Conservation (phyloP, 2,329 filamentous ascomycete genomes). For the Domatiomyces globalis region DNA sequence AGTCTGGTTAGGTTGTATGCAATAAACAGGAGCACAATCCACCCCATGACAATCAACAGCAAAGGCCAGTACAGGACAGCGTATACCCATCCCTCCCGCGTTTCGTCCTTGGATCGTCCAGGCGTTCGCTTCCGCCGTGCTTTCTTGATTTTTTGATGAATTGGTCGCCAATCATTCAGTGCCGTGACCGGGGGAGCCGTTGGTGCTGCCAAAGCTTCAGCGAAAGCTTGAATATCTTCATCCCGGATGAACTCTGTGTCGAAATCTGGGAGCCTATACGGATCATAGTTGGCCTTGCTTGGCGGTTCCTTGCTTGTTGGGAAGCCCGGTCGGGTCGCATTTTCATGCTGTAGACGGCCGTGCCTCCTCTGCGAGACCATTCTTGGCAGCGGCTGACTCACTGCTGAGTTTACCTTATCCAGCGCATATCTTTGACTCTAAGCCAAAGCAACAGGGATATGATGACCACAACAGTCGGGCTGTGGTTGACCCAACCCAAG, state of each 20-base stretch:
- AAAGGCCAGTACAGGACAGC: conserved; percentile 83
- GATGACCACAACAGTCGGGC: neutral
- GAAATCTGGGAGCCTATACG: conserved; percentile 53
- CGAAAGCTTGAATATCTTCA: conserved; percentile 63
- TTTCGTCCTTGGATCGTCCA: conserved; percentile 66
- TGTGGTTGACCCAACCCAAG: neutral
- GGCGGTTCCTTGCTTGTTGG: neutral
- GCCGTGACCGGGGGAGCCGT: conserved; percentile 68
- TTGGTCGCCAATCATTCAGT: conserved; percentile 88
- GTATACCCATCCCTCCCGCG: conserved; percentile 84
- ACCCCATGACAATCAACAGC: conserved; percentile 61
- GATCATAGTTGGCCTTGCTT: conserved; percentile 7
- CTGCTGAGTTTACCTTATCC: neutral
- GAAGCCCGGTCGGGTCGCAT: neutral
- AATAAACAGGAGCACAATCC: conserved; percentile 59
- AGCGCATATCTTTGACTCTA: neutral
- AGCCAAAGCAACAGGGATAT: neutral
- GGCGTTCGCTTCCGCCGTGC: conserved; percentile 32
- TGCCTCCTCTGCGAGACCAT: neutral
- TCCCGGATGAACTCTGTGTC: conserved; percentile 62
- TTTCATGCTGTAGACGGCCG: neutral
- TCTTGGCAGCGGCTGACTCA: neutral
- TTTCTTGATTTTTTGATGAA: conserved; percentile 55
- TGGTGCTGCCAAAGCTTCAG: conserved; percentile 65
- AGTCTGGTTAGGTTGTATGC: conserved; percentile 68